Evolutionary conservation across 768 basidiomycete species (phyloP), one percentile per base, ranked within the genome.

Genomic region (Scleroderma bovista): DNA sequence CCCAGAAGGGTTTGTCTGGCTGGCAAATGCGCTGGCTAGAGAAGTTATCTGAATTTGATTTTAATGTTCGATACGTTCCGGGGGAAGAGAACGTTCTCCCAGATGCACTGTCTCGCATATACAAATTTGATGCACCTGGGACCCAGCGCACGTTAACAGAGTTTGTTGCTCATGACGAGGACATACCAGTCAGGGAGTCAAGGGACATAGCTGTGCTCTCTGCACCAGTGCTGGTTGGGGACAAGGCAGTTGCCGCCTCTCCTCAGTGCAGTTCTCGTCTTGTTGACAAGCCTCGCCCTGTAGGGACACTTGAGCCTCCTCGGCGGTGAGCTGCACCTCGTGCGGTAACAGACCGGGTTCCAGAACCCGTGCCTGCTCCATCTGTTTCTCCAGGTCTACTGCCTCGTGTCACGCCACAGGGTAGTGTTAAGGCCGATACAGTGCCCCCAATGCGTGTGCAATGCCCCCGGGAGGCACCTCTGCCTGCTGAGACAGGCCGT

Each of bases 51-150:
- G 56, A 69, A 19, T 72, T 65, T 22, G 57, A 69, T 31, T 71
- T 68, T 17, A 29, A 31, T 0, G 54, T 71, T 1, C 12, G 52
- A 15, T 71, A 0, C 58, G 56, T 44, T 42, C 63, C 13, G 50
- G 53, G 5, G n/a, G 32, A 1, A 52, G 45, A 10, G 51, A 50
- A 6, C 17, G 37, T 3, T 31, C 22, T 8, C n/a, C 51, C 2
- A 48, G 68, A 3, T 68, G 65, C 52, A 61, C 24, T 72, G 1
- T 69, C 68, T 8, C 13, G 8, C 36, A 45, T 22, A 13, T 53
- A 13, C 44, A 56, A 3, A 55, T 56, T 10, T 32, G 61, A 16
- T 59, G 53, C 16, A 48, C 59, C 9, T 39, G 63, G 0, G 72
- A 74, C n/a, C 6, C 6, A 9, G 10, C 38, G 38, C 7, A n/a